Evolutionary conservation across 495 filamentous ascomycete species (phyloP), one percentile per base, ranked within the genome.

Genomic region (Apodospora peruviana): DNA sequence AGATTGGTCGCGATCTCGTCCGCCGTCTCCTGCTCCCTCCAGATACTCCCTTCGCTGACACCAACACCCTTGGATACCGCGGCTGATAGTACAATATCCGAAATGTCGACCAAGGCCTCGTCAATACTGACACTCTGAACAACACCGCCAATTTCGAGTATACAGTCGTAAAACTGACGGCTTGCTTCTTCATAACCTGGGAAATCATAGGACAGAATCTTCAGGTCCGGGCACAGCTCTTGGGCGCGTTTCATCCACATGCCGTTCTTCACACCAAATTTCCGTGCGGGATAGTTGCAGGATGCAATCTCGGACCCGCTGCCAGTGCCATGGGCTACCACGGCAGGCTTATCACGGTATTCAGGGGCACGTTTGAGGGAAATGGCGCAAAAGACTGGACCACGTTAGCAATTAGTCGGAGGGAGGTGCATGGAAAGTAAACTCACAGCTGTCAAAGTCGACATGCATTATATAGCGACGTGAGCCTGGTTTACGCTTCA

Each of bases 171-270:
- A 56, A 98, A 97, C 19, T 77, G 77, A 41, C 80, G 75, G 59
- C 93, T 97, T 1, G 90, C 90, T 53, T 91, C 87, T 68, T 97
- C 94, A 53, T 98, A 98, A 0, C 80, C 90, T 5, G 85, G 84
- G 58, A 96, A 97, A 57, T 98, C 91, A 55, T 98, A 98, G 0
- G 88, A 87, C 27, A 98, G 61, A 4, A 94, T 79, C 52, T 90
- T 87, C 23, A 98, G 75, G 17, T 90, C 80, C 0, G 90, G 85
- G 65, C 91, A 98, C 11, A 90, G 69, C 51, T 91, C 82, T 53
- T 84, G 73, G 2, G 94, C 93, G 23, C 78, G 73, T 58, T 90
- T 91, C 90, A 98, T 95, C 93, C 93, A 98, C 94, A 96, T 96
- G 8, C 94, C 93, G 52, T 97, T 97, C 61, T 88, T 95, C 43